These are phyloP conservation scores for Lepidium campestre DNA, from an alignment of 441 rosid genomes.

Conservation along the genomic window DNA sequence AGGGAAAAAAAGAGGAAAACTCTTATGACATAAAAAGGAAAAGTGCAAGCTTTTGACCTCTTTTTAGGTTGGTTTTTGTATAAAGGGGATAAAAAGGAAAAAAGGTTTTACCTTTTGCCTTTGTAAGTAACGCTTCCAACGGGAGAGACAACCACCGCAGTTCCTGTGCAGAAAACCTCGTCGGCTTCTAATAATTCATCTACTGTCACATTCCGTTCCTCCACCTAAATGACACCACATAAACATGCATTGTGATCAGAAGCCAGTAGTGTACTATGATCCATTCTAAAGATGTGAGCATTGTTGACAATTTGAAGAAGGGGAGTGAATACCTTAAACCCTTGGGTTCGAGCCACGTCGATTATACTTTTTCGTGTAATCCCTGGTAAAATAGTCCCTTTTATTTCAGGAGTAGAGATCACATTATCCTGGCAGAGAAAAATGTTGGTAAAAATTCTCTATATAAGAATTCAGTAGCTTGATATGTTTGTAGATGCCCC, in stretches of 20 bases:
- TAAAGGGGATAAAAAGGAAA: not conserved
- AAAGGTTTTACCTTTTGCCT: slow-evolving; percentile 52
- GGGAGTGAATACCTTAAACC: slow-evolving; percentile 47
- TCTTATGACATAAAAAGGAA: not conserved
- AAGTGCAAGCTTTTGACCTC: not conserved
- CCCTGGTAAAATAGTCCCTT: slow-evolving; percentile 89
- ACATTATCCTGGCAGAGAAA: slow-evolving; percentile 43
- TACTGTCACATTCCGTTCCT: slow-evolving; percentile 28
- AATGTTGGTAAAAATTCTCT: not conserved
- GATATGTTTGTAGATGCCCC: not conserved
- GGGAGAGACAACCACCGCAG: slow-evolving; percentile 93
- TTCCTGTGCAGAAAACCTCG: slow-evolving; percentile 93
- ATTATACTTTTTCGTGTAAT: slow-evolving; percentile 84
- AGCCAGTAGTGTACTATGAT: not conserved
- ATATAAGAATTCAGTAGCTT: not conserved
- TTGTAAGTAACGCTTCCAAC: slow-evolving; percentile 86
- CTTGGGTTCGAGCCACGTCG: slow-evolving; percentile 80
- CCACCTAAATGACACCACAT: slow-evolving; percentile 12
- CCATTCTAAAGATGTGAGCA: not conserved
- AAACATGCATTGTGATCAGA: slow-evolving; percentile 1
- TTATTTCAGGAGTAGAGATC: slow-evolving; percentile 70
- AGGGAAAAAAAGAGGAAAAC: not conserved
- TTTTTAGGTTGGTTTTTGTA: not conserved
- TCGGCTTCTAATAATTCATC: slow-evolving; percentile 82
- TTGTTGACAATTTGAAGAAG: not conserved